Evolutionary conservation across 345 rosid species (phyloP), one percentile per base, ranked within the genome.

Genomic region (Gossypium mustelinum): DNA sequence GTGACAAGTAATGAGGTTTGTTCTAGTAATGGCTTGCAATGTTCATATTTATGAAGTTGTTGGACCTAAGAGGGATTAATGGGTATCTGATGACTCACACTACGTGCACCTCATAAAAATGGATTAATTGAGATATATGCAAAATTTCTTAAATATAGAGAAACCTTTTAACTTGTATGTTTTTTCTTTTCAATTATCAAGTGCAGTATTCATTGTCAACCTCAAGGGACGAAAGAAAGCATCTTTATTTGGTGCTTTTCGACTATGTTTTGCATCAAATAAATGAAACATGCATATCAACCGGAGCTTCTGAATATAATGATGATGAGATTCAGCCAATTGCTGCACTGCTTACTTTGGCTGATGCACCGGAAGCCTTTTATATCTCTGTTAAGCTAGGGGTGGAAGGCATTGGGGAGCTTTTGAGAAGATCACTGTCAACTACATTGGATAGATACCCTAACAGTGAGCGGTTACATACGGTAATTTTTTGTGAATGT

Each of bases 341-440:
- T 73, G 93, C 99, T 64, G 79, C 81, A 70, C 81, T 91, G 74
- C 96, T 95, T 41, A 83, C 89, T 84, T 89, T 88, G 77, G 97
- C 94, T 63, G 92, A 90, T 82, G 99, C 98, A 50, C 93, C 99
- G 16, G 99, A 91, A 86, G 99, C 99, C 44, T 93, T 89, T 85
- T 90, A 85, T 85, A 91, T 93, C 78, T 87, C 99, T 84, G 91
- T 95, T 81, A 95, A 88, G 86, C 93, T 91, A 75, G 99, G 99
- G 61, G 84, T 93, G 68, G 96, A 93, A 83, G 98, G 99, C 79
- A 90, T 93, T 68, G 98, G 92, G 55, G 98, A 91, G 86, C 89
- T 95, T 78, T 79, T 93, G 81, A 89, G 98, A 83, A 90, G 93
- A 86, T 90, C 98, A 75, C 83, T 95, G 80, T 85, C 93, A 62